These are phyloP conservation scores for Schwanniomyces etchellsii DNA, from an alignment of 1,139 yeast species.

Conservation along the genomic window DNA sequence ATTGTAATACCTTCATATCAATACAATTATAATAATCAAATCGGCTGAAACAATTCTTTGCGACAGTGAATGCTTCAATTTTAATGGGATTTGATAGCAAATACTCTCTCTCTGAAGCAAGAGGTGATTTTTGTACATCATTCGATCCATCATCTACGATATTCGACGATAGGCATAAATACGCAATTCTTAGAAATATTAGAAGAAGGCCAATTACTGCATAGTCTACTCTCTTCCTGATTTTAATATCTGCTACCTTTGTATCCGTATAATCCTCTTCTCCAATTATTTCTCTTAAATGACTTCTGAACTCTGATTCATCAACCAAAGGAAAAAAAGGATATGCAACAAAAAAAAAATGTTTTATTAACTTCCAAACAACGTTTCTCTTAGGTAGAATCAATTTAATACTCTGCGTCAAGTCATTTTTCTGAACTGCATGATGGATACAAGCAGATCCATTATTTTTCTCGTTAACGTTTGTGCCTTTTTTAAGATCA, in stretches of 20 bases:
- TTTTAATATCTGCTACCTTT: slow-evolving; percentile 12
- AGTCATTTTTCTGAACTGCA: background rate
- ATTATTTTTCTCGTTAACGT: background rate
- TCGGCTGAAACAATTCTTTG: slow-evolving; percentile 30
- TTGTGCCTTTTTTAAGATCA: background rate
- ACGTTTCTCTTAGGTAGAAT: slow-evolving; percentile 5
- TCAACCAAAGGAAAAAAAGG: slow-evolving; percentile 46
- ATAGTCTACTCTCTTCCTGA: slow-evolving; percentile 20
- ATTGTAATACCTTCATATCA: slow-evolving; percentile 45
- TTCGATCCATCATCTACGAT: slow-evolving; percentile 7
- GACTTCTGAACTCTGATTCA: slow-evolving; percentile 19
- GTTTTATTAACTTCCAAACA: slow-evolving; percentile 3
- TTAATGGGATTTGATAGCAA: slow-evolving; percentile 20
- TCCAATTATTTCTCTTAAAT: slow-evolving; percentile 18
- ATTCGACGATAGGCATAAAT: slow-evolving; percentile 24
- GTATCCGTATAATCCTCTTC: slow-evolving; percentile 9
- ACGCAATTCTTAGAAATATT: slow-evolving; percentile 20
- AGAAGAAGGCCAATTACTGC: slow-evolving; percentile 22
- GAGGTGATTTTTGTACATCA: slow-evolving; percentile 10
- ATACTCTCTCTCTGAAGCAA: slow-evolving; percentile 15
- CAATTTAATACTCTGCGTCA: slow-evolving; percentile 2
- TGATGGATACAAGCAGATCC: slow-evolving; percentile 18
- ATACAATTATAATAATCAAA: slow-evolving; percentile 30
- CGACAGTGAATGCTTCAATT: slow-evolving; percentile 19
- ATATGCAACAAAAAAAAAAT: slow-evolving; percentile 36